Evolutionary conservation across 495 filamentous ascomycete species (phyloP).

Genomic region (Aspergillus bertholletiae): DNA sequence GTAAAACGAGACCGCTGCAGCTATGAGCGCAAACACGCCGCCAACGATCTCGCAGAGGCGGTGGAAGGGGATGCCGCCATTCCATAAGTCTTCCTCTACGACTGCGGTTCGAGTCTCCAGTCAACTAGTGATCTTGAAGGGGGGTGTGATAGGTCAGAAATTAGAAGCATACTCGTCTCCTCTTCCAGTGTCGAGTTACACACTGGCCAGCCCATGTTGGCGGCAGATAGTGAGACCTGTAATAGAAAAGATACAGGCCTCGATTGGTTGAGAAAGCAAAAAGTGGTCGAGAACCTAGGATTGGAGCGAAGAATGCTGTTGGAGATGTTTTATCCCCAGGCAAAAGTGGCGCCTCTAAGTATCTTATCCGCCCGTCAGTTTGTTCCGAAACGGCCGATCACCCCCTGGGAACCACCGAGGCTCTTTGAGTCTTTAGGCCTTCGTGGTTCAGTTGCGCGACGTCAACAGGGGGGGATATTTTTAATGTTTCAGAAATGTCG

Average conservation of each 20-base stretch:
- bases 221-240: conserved; percentile 11
- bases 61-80: conserved; percentile 48
- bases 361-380: conserved; percentile 18
- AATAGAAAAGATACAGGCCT: background rate
- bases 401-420: conserved; percentile 9
- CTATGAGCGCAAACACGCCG: conserved; percentile 44
- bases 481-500: background rate
- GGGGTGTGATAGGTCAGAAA: background rate
- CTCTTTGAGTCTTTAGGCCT: too few relatives aligned
- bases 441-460: too few relatives aligned
- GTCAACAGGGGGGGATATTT: too few relatives aligned
- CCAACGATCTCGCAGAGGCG: conserved; percentile 44
- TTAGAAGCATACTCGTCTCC: conserved; percentile 34
- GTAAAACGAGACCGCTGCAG: conserved; percentile 38
- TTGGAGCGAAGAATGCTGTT: conserved; percentile 4
- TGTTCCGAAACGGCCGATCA: conserved; percentile 12
- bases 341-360: too few relatives aligned
- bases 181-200: conserved; percentile 49
- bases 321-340: background rate
- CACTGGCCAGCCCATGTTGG: conserved; percentile 46
- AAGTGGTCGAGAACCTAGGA: too few relatives aligned
- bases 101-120: conserved; percentile 19
- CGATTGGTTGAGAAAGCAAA: background rate
- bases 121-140: background rate
- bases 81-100: conserved; percentile 42